Conservation (phyloP, 2,329 filamentous ascomycete species). For the Cordyceps cateniannulata region DNA sequence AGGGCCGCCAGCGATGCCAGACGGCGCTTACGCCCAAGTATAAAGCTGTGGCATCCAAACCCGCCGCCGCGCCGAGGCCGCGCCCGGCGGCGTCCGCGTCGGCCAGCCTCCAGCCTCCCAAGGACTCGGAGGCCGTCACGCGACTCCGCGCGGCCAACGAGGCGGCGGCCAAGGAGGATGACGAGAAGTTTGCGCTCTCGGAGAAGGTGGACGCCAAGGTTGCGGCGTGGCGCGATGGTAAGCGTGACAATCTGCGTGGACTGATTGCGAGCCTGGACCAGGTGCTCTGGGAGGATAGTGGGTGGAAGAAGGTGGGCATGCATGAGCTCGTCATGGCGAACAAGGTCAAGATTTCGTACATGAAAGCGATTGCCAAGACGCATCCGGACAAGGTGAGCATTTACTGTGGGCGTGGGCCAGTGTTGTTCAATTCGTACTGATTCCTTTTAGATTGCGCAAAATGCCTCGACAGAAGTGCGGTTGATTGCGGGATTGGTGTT, state of each 20-base stretch:
- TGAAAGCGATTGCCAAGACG: slow-evolving; percentile 98
- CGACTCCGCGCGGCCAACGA: slow-evolving; percentile 77
- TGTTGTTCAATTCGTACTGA: slow-evolving; percentile 8
- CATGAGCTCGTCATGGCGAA: slow-evolving; percentile 86
- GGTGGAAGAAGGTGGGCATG: slow-evolving; percentile 96
- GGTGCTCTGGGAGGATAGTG: slow-evolving; percentile 85
- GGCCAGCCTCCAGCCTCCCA: slow-evolving; percentile 35
- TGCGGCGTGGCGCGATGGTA: slow-evolving; percentile 78
- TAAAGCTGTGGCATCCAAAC: slow-evolving; percentile 37
- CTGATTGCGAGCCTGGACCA: slow-evolving; percentile 79
- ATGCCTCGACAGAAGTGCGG: slow-evolving; percentile 57
- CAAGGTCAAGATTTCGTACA: slow-evolving; percentile 95
- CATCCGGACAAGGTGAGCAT: slow-evolving; percentile 91
- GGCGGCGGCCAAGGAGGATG: slow-evolving; percentile 78
- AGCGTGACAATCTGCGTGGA: slow-evolving; percentile 86
- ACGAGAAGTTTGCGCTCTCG: slow-evolving; percentile 84
- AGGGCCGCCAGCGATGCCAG: slow-evolving; percentile 84
- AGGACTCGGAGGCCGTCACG: slow-evolving; percentile 69
- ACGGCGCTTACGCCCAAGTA: slow-evolving; percentile 70
- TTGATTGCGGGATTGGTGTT: slow-evolving; percentile 63
- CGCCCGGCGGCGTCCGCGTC: slow-evolving; percentile 30
- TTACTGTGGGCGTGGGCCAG: not conserved
- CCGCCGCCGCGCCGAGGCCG: slow-evolving; percentile 29
- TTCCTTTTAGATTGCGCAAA: slow-evolving; percentile 49
- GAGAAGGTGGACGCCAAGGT: slow-evolving; percentile 81